A percentile compares a stretch with the other conserved stretches of the same genome.
phyloP scores from a whole-genome alignment of 208 protist species.

The Phytomonas sp. region DNA sequence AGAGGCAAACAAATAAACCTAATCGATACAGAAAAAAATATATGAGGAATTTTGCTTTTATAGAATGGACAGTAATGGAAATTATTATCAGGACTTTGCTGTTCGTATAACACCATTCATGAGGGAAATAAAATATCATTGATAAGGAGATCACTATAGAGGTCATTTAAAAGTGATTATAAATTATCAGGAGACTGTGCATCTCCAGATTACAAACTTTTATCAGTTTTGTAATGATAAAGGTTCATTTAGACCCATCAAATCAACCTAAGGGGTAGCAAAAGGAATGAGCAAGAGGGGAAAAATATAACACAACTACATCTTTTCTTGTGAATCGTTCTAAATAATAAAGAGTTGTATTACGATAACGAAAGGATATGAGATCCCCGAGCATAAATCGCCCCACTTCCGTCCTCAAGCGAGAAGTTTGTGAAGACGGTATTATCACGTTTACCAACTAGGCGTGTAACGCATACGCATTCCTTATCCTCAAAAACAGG shows the following conservation, averaged over 20 bases:
- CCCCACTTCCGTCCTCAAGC: slow-evolving; percentile 56
- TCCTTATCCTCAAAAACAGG: slow-evolving; percentile 57
- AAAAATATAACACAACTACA: not conserved
- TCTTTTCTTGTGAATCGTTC: not conserved
- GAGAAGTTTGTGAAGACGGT: slow-evolving; percentile 66
- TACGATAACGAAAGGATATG: slow-evolving; percentile 44
- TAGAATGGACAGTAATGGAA: slow-evolving; percentile 4
- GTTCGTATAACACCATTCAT: not conserved
- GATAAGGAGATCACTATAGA: not conserved
- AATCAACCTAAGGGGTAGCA: not conserved
- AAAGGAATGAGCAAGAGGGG: slow-evolving; percentile 6
- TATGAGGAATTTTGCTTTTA: slow-evolving; percentile 5
- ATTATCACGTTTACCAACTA: slow-evolving; percentile 27
- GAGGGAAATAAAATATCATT: not conserved
- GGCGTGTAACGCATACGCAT: slow-evolving; percentile 61
- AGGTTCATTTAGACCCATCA: not conserved
- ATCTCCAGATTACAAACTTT: not conserved
- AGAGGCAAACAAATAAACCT: not conserved
- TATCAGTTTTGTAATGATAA: not conserved
- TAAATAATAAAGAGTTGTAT: slow-evolving; percentile 5
- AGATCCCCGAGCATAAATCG: slow-evolving; percentile 59
- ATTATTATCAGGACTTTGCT: not conserved
- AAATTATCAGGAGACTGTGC: not conserved
- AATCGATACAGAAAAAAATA: slow-evolving; percentile 8
- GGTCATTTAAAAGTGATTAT: not conserved